phyloP scores from a whole-genome alignment of 73 alveolate genomes.

The Paramecium octaurelia region DNA sequence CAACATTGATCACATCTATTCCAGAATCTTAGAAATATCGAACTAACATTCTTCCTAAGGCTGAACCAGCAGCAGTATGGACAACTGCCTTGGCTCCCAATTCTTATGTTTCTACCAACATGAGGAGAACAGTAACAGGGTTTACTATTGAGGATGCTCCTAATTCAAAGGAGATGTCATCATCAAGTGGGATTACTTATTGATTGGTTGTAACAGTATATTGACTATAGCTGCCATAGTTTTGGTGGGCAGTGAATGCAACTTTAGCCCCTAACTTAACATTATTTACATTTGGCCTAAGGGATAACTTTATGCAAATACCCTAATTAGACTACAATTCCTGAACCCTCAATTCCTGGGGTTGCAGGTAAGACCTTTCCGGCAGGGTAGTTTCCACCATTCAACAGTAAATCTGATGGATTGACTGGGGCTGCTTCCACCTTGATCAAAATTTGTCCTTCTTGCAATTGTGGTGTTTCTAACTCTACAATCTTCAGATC shows the following conservation, averaged over 20 bases:
- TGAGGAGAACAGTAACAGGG: conserved; percentile 44
- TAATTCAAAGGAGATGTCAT: background rate
- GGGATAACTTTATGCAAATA: background rate
- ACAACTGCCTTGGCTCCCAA: conserved; percentile 61
- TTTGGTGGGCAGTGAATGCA: background rate
- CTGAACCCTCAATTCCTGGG: conserved; percentile 81
- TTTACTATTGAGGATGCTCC: conserved; percentile 43
- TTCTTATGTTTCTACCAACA: conserved; percentile 35
- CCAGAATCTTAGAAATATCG: conserved; percentile 63
- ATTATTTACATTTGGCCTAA: background rate
- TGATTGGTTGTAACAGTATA: background rate
- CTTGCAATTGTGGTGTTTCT: conserved; percentile 59
- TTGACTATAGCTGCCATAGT: background rate
- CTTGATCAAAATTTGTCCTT: conserved; percentile 70
- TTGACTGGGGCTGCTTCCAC: conserved; percentile 75
- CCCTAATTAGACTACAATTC: conserved; percentile 65
- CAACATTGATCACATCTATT: conserved; percentile 69
- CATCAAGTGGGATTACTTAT: background rate
- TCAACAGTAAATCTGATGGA: conserved; percentile 67
- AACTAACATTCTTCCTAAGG: conserved; percentile 77
- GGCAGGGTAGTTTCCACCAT: conserved; percentile 56
- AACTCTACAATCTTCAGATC: conserved; percentile 20
- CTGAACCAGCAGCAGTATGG: conserved; percentile 78
- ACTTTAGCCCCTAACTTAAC: background rate
- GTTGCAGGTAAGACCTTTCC: conserved; percentile 47